Conservation (phyloP, 2,329 filamentous ascomycete species). For the Trichoderma afroharzianum region DNA sequence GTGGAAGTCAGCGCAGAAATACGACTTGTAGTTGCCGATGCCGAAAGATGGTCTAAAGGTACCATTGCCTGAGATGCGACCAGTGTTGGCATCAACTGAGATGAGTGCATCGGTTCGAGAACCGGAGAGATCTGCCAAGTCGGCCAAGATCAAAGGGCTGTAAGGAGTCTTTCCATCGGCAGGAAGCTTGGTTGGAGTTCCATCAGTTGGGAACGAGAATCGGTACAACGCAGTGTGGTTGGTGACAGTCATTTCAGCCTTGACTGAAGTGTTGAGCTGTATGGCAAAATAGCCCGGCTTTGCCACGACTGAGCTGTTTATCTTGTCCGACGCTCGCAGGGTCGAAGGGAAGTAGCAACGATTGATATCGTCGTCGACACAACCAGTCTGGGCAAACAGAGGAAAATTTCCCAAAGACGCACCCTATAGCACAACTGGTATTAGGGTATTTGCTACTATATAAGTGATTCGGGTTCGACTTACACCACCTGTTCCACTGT, state of each 20-base stretch:
- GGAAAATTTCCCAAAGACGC: constrained; percentile 52
- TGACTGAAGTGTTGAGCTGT: constrained; percentile 52
- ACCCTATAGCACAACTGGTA: constrained; percentile 20
- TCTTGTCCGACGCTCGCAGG: constrained; percentile 44
- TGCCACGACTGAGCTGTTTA: constrained; percentile 50
- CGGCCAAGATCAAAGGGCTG: constrained; percentile 54
- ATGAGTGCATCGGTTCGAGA: constrained; percentile 25
- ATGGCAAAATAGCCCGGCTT: constrained; percentile 61
- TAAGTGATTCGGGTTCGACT: neutral
- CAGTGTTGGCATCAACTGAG: constrained; percentile 39
- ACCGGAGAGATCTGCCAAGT: constrained; percentile 53
- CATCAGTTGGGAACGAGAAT: constrained; percentile 50
- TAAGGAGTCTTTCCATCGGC: constrained; percentile 19
- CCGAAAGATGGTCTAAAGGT: constrained; percentile 60
- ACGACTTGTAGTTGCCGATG: constrained; percentile 52
- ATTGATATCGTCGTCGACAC: constrained; percentile 41
- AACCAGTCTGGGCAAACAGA: constrained; percentile 47
- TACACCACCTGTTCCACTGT: constrained; percentile 30
- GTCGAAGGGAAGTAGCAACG: constrained; percentile 51
- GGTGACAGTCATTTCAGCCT: constrained; percentile 60
- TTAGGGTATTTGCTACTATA: neutral
- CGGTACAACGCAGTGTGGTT: constrained; percentile 59
- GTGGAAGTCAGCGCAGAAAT: constrained; percentile 59
- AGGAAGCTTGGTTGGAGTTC: constrained; percentile 20
- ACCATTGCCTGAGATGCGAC: constrained; percentile 57